Conservation (phyloP, 1,284 basidiomycete genomes). For the Vanrija pseudolonga region DNA sequence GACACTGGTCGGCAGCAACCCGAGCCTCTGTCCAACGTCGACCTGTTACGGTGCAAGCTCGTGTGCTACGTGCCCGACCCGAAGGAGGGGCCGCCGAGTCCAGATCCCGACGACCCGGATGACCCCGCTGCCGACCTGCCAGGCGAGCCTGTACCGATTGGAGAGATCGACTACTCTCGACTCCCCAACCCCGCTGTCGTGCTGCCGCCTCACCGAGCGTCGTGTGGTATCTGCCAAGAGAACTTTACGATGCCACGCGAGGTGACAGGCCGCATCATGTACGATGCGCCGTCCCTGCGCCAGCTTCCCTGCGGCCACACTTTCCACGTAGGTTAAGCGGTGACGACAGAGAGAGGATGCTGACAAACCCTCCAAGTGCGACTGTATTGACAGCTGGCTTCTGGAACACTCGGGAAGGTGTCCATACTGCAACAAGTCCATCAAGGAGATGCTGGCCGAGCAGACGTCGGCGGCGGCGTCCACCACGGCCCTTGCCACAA, state of each 20-base stretch:
- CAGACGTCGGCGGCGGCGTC: neutral
- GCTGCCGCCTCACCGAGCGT: constrained; percentile 22
- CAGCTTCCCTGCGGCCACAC: constrained; percentile 34
- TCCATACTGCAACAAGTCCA: constrained; percentile 34
- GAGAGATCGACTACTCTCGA: constrained; percentile 8
- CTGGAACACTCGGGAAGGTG: constrained; percentile 28
- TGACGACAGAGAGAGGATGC: too few relatives aligned
- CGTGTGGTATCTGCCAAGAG: constrained; percentile 39
- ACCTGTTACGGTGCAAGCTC: constrained; percentile 14
- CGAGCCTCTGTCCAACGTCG: constrained; percentile 2
- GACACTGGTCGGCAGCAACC: neutral
- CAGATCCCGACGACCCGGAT: neutral
- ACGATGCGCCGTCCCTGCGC: constrained; percentile 25
- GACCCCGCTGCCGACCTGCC: neutral
- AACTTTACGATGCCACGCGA: constrained; percentile 23
- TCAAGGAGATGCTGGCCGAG: constrained; percentile 15
- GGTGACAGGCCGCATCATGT: constrained; percentile 19
- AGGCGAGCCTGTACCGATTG: constrained; percentile 2
- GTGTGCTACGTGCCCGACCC: constrained; percentile 31
- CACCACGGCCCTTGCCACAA: neutral
- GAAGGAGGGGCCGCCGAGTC: constrained; percentile 5
- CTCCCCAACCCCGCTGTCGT: constrained; percentile 21
- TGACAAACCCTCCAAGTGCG: neutral
- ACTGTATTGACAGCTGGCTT: constrained; percentile 42
- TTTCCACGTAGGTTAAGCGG: constrained; percentile 21